These are phyloP conservation scores for Phycomyces nitens DNA, from an alignment of 192 early-diverging fungal species.

Conservation along the genomic window DNA sequence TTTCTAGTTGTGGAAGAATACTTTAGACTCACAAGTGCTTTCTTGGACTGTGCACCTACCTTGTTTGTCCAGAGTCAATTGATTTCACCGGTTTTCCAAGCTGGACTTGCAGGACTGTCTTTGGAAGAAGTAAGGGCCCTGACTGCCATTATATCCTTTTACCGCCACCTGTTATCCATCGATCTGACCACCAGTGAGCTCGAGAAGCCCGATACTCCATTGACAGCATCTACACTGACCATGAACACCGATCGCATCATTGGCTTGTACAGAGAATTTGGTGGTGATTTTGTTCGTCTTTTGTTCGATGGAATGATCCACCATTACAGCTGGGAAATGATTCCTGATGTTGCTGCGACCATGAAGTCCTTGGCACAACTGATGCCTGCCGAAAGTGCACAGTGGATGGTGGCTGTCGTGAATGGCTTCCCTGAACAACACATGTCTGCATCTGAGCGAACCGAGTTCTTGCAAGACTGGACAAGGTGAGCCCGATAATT, in stretches of 20 bases:
- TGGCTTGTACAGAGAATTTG: conserved; percentile 39
- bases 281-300: conserved; percentile 35
- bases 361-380: conserved; percentile 45
- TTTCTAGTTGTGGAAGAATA: conserved; percentile 75
- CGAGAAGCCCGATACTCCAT: conserved; percentile 7
- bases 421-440: conserved; percentile 40
- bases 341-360: conserved; percentile 51
- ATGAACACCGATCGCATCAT: conserved; percentile 34
- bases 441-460: conserved; percentile 44
- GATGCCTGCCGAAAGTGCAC: conserved; percentile 41
- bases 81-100: conserved; percentile 57
- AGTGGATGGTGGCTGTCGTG: conserved; percentile 50
- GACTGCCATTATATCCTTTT: conserved; percentile 47
- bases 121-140: conserved; percentile 49
- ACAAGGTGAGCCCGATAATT: conserved; percentile 61
- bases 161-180: conserved; percentile 40
- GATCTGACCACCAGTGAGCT: conserved; percentile 16
- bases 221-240: conserved; percentile 4
- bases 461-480: conserved; percentile 48
- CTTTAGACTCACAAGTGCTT: conserved; percentile 53
- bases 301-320: conserved; percentile 56
- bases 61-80: conserved; percentile 52
- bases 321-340: conserved; percentile 50
- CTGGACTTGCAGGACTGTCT: conserved; percentile 57
- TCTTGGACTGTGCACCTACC: conserved; percentile 48